Conservation (phyloP, 768 basidiomycete species). For the Agrocybe pediades region DNA sequence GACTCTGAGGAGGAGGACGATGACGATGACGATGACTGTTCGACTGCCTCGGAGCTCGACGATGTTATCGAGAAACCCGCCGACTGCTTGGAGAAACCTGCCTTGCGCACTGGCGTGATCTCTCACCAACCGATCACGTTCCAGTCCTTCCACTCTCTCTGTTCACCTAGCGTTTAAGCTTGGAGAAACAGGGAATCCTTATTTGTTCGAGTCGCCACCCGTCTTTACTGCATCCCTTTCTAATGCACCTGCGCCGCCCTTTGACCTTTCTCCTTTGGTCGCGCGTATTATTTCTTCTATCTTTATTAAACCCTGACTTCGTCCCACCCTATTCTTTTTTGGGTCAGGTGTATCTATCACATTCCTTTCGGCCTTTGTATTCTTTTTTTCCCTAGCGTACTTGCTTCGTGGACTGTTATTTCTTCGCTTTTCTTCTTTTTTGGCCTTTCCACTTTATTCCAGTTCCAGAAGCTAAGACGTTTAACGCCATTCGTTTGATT, state of each 20-base stretch:
- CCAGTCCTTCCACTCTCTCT: conserved; percentile 29
- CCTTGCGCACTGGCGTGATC: conserved; percentile 40
- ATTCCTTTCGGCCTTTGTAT: not conserved
- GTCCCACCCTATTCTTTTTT: not conserved
- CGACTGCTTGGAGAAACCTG: conserved; percentile 36
- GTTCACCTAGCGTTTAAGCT: conserved; percentile 18
- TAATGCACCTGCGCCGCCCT: not conserved
- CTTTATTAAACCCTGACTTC: not conserved
- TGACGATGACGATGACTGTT: conserved; percentile 32
- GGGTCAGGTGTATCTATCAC: not conserved
- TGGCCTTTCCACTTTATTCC: no score
- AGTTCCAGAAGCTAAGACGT: not conserved
- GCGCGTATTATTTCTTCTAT: no score
- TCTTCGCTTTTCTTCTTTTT: not conserved
- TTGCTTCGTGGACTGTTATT: not conserved
- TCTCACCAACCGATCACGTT: conserved; percentile 41
- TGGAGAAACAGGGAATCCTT: no score
- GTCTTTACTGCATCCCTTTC: not conserved
- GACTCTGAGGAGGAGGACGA: conserved; percentile 35
- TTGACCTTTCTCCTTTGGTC: no score
- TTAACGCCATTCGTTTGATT: not conserved
- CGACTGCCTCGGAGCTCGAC: conserved; percentile 40
- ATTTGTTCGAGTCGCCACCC: not conserved
- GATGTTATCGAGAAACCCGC: conserved; percentile 32
- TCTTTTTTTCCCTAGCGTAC: not conserved